Evolutionary conservation across 2,329 filamentous ascomycete species (phyloP).

Genomic region (Epichloe typhina): DNA sequence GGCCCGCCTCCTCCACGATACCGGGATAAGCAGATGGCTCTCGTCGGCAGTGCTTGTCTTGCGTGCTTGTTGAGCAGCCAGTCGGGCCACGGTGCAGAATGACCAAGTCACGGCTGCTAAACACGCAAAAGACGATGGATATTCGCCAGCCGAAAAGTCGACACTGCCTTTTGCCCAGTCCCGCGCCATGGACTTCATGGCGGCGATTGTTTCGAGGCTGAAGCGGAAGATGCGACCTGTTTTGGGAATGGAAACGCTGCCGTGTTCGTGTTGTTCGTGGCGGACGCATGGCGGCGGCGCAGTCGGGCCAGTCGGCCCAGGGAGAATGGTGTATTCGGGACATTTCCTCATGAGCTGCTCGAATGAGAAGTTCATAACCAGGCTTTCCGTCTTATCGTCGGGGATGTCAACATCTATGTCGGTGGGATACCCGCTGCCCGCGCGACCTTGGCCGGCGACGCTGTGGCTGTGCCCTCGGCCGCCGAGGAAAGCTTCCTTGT

Average conservation of each 20-base stretch:
- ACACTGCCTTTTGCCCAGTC: not conserved
- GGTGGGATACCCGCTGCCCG: not conserved
- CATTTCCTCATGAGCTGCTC: constrained; percentile 17
- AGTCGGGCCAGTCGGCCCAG: constrained; percentile 22
- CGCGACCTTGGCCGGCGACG: not conserved
- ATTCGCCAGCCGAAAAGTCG: not conserved
- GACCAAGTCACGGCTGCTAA: constrained; percentile 28
- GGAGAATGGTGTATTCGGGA: constrained; percentile 24
- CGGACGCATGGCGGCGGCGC: constrained; percentile 1
- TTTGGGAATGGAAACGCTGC: constrained; percentile 10
- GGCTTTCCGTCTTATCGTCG: constrained; percentile 11
- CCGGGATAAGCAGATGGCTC: constrained; percentile 25
- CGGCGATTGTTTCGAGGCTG: constrained; percentile 17
- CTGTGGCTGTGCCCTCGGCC: not conserved
- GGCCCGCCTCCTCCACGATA: constrained; percentile 27
- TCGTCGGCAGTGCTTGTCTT: constrained; percentile 2
- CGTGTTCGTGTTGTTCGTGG: constrained; percentile 9
- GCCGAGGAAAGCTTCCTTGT: not conserved
- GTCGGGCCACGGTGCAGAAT: constrained; percentile 23
- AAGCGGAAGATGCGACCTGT: constrained; percentile 31
- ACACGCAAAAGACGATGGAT: constrained; percentile 23
- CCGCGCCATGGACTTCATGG: constrained; percentile 16
- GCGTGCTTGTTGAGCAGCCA: not conserved
- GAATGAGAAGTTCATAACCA: constrained; percentile 11
- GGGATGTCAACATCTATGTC: constrained; percentile 7